Evolutionary conservation across 805 yeast genomes (phyloP), one percentile per base, ranked within the genome.

Genomic region (Starmerella floris): DNA sequence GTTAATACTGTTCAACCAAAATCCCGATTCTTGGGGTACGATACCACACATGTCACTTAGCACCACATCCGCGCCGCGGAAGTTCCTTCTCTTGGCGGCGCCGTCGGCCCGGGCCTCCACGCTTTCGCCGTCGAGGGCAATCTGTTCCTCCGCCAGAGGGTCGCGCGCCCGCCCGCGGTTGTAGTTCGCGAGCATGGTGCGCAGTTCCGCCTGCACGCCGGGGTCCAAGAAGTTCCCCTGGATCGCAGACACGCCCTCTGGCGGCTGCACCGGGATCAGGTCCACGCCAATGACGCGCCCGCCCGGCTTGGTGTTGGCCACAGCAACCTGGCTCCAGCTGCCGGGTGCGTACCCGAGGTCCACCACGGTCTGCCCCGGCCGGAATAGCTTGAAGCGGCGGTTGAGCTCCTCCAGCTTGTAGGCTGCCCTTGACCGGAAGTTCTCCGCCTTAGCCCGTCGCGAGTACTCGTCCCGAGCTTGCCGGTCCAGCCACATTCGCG

Each of bases 331-430:
- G 8, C 88, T 74, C 95, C 95, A 84, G 3, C 94, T 85, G 0
- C 95, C 95, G 0, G 95, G 95, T 0, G 95, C 94, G 59, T 76
- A 85, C 0, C 95, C 70, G 36, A 91, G 63, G 63, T 91, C 98
- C 4, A 91, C 74, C 1, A 91, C 80, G 34, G 75, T 72, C 50
- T 63, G 68, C 0, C 74, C 67, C 2, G 67, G 67, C 31, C 62
- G 60, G 58, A 88, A 77, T 2, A 91, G 46, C 26, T 66, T 59
- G 61, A 67, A 81, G 52, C 72, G 75, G 15, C 74, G 65, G 57
- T 87, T 76, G 10, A 91, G 68, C 56, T 88, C 93, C 20, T 76
- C 59, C 27, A 91, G 65, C 56, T 91, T 91, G 63, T 76, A 88
- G 0, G 96, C 96, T 0, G 98, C 98, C 35, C 98, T 62, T 2